These are phyloP conservation scores for Aethionema arabicum DNA, from an alignment of 345 rosid genomes.

Conservation along the genomic window DNA sequence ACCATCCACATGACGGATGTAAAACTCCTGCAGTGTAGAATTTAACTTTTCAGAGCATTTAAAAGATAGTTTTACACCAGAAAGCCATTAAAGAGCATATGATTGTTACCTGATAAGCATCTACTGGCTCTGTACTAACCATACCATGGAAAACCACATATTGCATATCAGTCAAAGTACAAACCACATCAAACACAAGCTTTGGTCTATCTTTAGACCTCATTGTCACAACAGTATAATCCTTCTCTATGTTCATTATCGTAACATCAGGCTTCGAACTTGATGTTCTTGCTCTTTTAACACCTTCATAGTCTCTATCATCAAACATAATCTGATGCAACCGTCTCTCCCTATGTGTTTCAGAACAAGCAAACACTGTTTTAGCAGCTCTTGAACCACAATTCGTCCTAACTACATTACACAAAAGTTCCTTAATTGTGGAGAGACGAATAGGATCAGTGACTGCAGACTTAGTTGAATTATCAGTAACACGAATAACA, in stretches of 20 bases:
- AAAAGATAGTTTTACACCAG: slow-evolving; percentile 6
- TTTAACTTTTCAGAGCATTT: slow-evolving; percentile 1
- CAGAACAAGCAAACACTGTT: slow-evolving; percentile 61
- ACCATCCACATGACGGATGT: slow-evolving; percentile 77
- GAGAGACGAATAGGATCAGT: slow-evolving; percentile 65
- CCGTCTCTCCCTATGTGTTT: slow-evolving; percentile 70
- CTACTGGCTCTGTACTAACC: slow-evolving; percentile 65
- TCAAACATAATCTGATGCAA: slow-evolving; percentile 95
- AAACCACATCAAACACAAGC: slow-evolving; percentile 75
- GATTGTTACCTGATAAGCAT: slow-evolving; percentile 74
- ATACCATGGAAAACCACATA: slow-evolving; percentile 88
- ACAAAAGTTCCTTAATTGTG: slow-evolving; percentile 57
- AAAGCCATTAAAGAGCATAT: not conserved
- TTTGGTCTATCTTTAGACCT: slow-evolving; percentile 84
- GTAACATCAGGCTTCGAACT: slow-evolving; percentile 63
- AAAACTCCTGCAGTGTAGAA: slow-evolving; percentile 57
- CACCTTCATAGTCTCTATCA: slow-evolving; percentile 84
- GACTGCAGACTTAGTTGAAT: slow-evolving; percentile 55
- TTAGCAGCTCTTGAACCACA: slow-evolving; percentile 62
- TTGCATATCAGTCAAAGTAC: slow-evolving; percentile 94
- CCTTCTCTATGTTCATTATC: slow-evolving; percentile 68
- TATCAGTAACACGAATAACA: slow-evolving; percentile 72
- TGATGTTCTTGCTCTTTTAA: slow-evolving; percentile 43
- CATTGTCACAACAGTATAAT: slow-evolving; percentile 80
- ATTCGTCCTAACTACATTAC: slow-evolving; percentile 61